Base-by-base conservation (phyloP, 1,139 yeast species). In the Debaryomyces robertsiae region DNA sequence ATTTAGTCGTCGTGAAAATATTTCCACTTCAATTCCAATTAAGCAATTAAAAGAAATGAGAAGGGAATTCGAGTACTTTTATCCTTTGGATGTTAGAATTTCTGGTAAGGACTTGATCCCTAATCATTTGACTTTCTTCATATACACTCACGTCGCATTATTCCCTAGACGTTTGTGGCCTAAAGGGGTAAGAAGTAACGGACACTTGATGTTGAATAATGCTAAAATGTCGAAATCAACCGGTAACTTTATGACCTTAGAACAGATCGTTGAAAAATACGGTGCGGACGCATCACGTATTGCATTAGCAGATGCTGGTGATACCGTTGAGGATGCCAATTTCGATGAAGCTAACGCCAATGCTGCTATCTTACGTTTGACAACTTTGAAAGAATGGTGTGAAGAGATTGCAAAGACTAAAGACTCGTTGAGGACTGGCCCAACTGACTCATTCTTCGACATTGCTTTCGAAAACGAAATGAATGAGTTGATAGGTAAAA, bases 301-400 rank as follows among this genome's bases (percentile, higher is more conserved):
- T 65, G 97, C 98, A 7, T 74, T 94, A 54, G 99, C 98, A 29
- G 98, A 94, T 73, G 97, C 97, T 43, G 99, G 99, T 73, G 99
- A 94, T 62, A 73, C 94, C 36, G 81, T 90, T 50, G 98, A 93
- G 69, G 99, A 94, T 67, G 98, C 99, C 44, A 94, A 94, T 73
- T 88, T 94, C 58, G 98, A 93, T 60, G 98, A 94, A 69, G 75
- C 90, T 48, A 91, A 85, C 56, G 99, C 98, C 42, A 94, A 94
- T 58, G 97, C 98, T 36, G 97, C 98, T 31, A 91, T 94, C 62
- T 79, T 93, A 64, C 87, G 98, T 73, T 78, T 94, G 59, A 86
- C 81, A 63, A 93, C 90, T 42, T 75, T 93, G 63, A 91, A 89
- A 65, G 98, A 91, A 65, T 93, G 99, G 99, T 80, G 88, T 62